A percentile compares a stretch with the other conserved stretches of the same genome.
Evolutionary conservation across 2,329 filamentous ascomycete species (phyloP).

Genomic region (Epichloe brachyelytri): DNA sequence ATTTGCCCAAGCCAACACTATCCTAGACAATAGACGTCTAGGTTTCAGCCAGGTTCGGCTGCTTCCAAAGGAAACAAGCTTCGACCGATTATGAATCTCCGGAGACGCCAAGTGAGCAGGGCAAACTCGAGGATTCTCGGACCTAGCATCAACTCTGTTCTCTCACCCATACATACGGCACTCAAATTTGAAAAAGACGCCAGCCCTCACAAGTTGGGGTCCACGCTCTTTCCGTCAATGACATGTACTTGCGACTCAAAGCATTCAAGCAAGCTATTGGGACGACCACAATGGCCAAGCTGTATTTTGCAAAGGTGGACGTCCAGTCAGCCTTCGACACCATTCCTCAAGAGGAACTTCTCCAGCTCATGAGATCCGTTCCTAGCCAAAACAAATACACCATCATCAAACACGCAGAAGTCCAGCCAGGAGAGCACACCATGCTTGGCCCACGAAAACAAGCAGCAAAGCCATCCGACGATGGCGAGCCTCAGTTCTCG

Average conservation of each 20-base stretch:
- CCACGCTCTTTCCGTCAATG: constrained; percentile 66
- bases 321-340: constrained; percentile 90
- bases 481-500: constrained; percentile 41
- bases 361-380: constrained; percentile 51
- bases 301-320: constrained; percentile 90
- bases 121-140: constrained; percentile 50
- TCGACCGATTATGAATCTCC: constrained; percentile 78
- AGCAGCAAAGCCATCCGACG: constrained; percentile 28
- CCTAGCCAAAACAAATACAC: constrained; percentile 50
- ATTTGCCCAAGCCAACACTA: constrained; percentile 36
- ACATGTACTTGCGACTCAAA: constrained; percentile 64
- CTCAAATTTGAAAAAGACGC: constrained; percentile 61
- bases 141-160: constrained; percentile 32
- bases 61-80: constrained; percentile 63
- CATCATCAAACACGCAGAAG: constrained; percentile 61
- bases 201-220: constrained; percentile 53
- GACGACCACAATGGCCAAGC: constrained; percentile 18
- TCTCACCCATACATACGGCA: constrained; percentile 63
- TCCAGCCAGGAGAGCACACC: constrained; percentile 35
- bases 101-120: constrained; percentile 43
- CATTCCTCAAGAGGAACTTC: constrained; percentile 68
- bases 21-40: constrained; percentile 50
- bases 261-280: constrained; percentile 47
- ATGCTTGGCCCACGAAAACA: constrained; percentile 9
- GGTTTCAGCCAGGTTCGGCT: constrained; percentile 71